phyloP scores from a whole-genome alignment of 176 grass and related monocot genomes.

The Rhynchospora pubera region DNA sequence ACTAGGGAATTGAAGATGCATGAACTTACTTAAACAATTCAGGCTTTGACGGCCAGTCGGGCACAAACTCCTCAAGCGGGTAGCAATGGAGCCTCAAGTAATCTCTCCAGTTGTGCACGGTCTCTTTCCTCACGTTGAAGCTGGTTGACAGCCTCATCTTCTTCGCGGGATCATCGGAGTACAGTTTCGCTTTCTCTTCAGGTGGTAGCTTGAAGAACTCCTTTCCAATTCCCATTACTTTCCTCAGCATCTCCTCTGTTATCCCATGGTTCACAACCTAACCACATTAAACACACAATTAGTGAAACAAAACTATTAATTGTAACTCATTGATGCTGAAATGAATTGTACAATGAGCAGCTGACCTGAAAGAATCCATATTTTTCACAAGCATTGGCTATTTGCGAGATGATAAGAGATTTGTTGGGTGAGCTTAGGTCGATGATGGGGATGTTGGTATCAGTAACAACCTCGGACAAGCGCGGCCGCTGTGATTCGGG shows the following conservation, averaged over 20 bases:
- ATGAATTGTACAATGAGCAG: neutral
- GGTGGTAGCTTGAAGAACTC: constrained; percentile 63
- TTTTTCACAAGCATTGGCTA: constrained; percentile 42
- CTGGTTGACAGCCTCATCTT: constrained; percentile 88
- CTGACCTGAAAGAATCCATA: constrained; percentile 75
- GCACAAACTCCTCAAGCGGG: constrained; percentile 55
- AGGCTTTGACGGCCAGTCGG: constrained; percentile 58
- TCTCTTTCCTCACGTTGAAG: constrained; percentile 87
- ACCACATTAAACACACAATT: neutral
- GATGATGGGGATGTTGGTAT: constrained; percentile 57
- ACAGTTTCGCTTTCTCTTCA: constrained; percentile 80
- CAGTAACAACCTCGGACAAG: constrained; percentile 35
- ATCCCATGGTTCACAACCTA: constrained; percentile 78
- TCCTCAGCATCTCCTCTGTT: constrained; percentile 4
- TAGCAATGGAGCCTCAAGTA: constrained; percentile 93
- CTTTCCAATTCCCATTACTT: constrained; percentile 25
- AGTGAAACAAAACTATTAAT: neutral
- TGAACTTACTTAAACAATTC: constrained; percentile 48
- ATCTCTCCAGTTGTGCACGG: constrained; percentile 84
- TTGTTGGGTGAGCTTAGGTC: constrained; percentile 41
- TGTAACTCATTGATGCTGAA: neutral
- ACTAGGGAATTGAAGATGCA: neutral
- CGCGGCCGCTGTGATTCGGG: constrained; percentile 46
- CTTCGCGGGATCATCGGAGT: constrained; percentile 83
- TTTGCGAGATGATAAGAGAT: constrained; percentile 11